These are phyloP conservation scores for Reutealis trisperma DNA, from an alignment of 345 rosid species.

Conservation along the genomic window DNA sequence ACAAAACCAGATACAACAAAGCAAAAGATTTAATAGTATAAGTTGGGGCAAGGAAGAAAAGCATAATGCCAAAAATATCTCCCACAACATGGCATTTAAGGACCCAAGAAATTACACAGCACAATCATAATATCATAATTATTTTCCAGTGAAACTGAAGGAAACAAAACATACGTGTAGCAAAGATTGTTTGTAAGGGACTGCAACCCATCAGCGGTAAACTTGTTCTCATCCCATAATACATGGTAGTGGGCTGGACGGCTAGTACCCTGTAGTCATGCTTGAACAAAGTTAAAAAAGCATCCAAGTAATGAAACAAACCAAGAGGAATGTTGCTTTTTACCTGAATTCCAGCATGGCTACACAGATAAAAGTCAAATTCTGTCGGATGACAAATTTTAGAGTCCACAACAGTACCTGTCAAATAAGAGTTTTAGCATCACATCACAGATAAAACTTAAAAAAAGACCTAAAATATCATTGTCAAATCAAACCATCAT, in stretches of 20 bases:
- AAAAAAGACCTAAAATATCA: neutral
- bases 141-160: neutral
- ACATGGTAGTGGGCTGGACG: slow-evolving; percentile 99
- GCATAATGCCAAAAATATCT: neutral
- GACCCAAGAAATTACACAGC: neutral
- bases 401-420: slow-evolving; percentile 98
- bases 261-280: slow-evolving; percentile 71
- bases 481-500: neutral
- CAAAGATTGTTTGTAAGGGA: slow-evolving; percentile 90
- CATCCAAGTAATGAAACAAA: neutral
- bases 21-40: neutral
- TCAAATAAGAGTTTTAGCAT: neutral
- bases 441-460: neutral
- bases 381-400: slow-evolving; percentile 98
- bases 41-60: neutral
- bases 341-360: slow-evolving; percentile 99
- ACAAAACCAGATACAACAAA: neutral
- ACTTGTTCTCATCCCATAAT: slow-evolving; percentile 98
- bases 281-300: neutral
- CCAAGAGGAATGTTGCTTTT: neutral
- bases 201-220: slow-evolving; percentile 90
- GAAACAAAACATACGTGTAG: slow-evolving; percentile 63
- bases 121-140: neutral
- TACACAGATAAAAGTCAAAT: slow-evolving; percentile 93
- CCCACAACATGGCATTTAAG: neutral